A percentile compares a stretch with the other conserved stretches of the same genome.
Conservation (phyloP, 2,329 filamentous ascomycete species). For the Cercospora nicotianae region DNA sequence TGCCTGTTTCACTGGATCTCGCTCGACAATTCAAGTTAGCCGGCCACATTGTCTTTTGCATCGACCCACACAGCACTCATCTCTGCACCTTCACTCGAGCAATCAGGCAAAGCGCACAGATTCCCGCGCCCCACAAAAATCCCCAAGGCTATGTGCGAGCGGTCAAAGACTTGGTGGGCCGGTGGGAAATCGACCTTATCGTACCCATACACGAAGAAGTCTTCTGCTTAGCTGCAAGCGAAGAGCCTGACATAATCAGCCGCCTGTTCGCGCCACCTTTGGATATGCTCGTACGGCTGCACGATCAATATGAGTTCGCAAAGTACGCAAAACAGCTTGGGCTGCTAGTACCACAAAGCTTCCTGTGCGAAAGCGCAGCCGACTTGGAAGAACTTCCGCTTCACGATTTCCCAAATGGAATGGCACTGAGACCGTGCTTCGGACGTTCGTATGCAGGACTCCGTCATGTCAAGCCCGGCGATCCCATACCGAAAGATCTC, state of each 20-base stretch:
- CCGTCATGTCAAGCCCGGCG: slow-evolving; percentile 21
- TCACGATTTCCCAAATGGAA: slow-evolving; percentile 28
- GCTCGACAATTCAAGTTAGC: slow-evolving; percentile 22
- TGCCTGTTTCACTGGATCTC: slow-evolving; percentile 26
- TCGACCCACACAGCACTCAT: slow-evolving; percentile 25
- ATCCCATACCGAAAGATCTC: slow-evolving; percentile 18
- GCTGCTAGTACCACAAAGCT: slow-evolving; percentile 30
- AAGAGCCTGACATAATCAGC: slow-evolving; percentile 29
- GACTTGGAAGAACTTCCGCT: slow-evolving; percentile 24
- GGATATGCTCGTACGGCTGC: slow-evolving; percentile 32
- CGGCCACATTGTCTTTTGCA: slow-evolving; percentile 24
- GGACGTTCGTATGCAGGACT: slow-evolving; percentile 30
- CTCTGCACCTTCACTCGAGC: slow-evolving; percentile 25
- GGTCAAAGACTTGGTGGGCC: slow-evolving; percentile 19
- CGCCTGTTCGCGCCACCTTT: slow-evolving; percentile 35
- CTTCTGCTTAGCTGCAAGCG: slow-evolving; percentile 35
- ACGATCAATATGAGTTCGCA: slow-evolving; percentile 38
- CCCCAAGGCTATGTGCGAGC: slow-evolving; percentile 22
- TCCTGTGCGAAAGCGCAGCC: slow-evolving; percentile 31
- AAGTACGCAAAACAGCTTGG: slow-evolving; percentile 29
- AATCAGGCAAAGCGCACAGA: slow-evolving; percentile 15
- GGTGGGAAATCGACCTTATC: slow-evolving; percentile 27
- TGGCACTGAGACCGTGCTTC: slow-evolving; percentile 37
- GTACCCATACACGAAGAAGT: slow-evolving; percentile 39
- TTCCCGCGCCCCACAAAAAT: slow-evolving; percentile 24